Percentiles rank a stretch among this genome's conserved stretches.
Evolutionary conservation across 148 eudicot genomes (phyloP).

Genomic region (Simmondsia chinensis): DNA sequence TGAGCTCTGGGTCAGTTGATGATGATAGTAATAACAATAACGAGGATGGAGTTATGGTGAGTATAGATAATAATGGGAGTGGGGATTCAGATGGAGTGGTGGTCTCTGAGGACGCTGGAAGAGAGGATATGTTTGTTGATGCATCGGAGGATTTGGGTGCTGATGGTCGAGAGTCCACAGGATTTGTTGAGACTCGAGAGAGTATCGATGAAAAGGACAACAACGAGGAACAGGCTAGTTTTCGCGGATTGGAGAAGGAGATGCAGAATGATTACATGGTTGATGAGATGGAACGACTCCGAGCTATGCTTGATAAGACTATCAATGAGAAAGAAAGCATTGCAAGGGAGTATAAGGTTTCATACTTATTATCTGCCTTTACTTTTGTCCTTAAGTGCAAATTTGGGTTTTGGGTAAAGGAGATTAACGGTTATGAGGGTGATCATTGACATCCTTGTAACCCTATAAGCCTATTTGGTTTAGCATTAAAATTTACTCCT

Average conservation of each 20-base stretch:
- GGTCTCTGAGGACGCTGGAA: conserved; percentile 66
- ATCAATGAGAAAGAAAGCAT: conserved; percentile 51
- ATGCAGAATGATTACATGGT: conserved; percentile 44
- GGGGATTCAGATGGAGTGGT: conserved; percentile 49
- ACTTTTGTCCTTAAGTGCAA: conserved; percentile 7
- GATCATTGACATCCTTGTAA: no score
- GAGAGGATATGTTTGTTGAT: conserved; percentile 90
- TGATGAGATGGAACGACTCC: conserved; percentile 53
- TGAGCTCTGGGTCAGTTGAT: conserved; percentile 33
- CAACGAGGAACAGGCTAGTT: conserved; percentile 19
- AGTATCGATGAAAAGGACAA: conserved; percentile 37
- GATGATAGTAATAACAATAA: conserved; percentile 25
- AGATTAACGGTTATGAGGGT: no score
- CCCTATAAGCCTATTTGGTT: no score
- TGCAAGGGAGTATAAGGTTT: conserved; percentile 57
- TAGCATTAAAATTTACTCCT: no score
- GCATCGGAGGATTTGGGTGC: conserved; percentile 78
- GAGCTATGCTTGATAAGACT: conserved; percentile 44
- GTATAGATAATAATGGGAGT: conserved; percentile 33
- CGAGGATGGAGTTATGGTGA: conserved; percentile 43
- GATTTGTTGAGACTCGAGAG: conserved; percentile 39
- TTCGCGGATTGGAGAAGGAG: conserved; percentile 41
- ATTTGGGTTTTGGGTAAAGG: no score
- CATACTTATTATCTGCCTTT: conserved; percentile 2
- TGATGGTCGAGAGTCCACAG: conserved; percentile 37